These are phyloP conservation scores for Penicillium paxilli DNA, from an alignment of 495 filamentous ascomycete species.

Conservation along the genomic window DNA sequence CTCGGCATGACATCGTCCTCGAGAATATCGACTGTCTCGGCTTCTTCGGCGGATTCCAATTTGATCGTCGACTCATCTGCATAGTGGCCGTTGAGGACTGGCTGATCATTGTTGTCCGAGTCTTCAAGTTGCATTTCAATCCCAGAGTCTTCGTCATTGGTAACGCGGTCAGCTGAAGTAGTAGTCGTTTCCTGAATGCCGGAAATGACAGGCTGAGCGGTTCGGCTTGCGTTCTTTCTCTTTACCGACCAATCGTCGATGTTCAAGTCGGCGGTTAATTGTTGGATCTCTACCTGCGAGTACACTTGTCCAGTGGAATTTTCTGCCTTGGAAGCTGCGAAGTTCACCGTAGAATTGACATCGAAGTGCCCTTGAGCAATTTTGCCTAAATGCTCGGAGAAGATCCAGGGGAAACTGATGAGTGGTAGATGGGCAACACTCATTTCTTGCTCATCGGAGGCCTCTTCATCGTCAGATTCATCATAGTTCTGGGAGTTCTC, in stretches of 20 bases:
- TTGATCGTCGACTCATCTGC: no score
- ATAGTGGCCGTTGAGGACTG: no score
- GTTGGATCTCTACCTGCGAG: conserved; percentile 6
- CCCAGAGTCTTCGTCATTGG: no score
- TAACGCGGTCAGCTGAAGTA: no score
- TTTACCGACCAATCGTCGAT: neutral
- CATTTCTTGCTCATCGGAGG: conserved; percentile 28
- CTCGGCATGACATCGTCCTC: neutral
- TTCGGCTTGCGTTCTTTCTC: neutral
- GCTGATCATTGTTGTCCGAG: no score
- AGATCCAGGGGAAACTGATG: conserved; percentile 94
- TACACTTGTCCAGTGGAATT: neutral
- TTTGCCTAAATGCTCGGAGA: conserved; percentile 67
- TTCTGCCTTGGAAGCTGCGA: neutral
- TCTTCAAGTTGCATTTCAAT: no score
- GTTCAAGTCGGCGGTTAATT: neutral
- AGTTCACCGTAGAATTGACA: neutral
- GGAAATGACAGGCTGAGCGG: no score
- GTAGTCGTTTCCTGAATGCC: no score
- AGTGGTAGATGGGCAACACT: conserved; percentile 62
- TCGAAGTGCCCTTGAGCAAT: conserved; percentile 56
- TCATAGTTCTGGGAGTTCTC: conserved; percentile 16
- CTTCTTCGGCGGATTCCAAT: no score
- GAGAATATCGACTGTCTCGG: neutral
- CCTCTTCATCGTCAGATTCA: conserved; percentile 18